Base-by-base conservation (phyloP, 257 asterid genomes). In the Leonotis leonurus region DNA sequence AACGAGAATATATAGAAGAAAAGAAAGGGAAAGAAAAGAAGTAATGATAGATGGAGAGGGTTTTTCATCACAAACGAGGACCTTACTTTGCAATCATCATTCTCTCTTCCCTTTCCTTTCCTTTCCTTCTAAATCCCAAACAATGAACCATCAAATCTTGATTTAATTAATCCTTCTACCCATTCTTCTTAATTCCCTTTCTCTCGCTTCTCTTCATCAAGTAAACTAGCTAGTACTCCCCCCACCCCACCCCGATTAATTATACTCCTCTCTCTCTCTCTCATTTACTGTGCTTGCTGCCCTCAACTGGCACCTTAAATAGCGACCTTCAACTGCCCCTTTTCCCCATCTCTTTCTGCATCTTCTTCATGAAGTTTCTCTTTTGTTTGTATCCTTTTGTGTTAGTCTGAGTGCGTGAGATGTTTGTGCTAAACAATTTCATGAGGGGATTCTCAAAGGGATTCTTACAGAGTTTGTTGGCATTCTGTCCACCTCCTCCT, bases 401-500 rank as follows among this genome's bases (percentile, higher is more conserved):
- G 18, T 21, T 14, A 18, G 32, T 12, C 35, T 13, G 32, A 45
- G 49, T 26, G 41, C 5, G n/a, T 5, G 46, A 18, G 60, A 4
- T 13, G 48, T 4, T 25, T n/a, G 59, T 14, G 27, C 24, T 52
- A 58, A 17, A 59, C 48, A 32, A 60, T 18, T 73, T 85, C 89
- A 78, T 70, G 88, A 74, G 40, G 86, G 76, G 88, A 70, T 88
- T 81, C 8, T 21, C 93, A 78, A 88, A 87, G 91, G 73, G 91
- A 70, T 73, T 68, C 85, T 77, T 48, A 73, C 93, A 83, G 76
- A 83, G 78, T 57, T 83, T 76, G 60, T 88, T 88, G 96, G 96
- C 96, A 88, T 88, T 88, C 96, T 88, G 96, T 88, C 96, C 95
- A 85, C 96, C 96, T 88, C 96, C 82, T 41, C 9, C 51, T 22